These are phyloP conservation scores for Licmophora abbreviata DNA, from an alignment of 108 stramenopile species.

Conservation along the genomic window DNA sequence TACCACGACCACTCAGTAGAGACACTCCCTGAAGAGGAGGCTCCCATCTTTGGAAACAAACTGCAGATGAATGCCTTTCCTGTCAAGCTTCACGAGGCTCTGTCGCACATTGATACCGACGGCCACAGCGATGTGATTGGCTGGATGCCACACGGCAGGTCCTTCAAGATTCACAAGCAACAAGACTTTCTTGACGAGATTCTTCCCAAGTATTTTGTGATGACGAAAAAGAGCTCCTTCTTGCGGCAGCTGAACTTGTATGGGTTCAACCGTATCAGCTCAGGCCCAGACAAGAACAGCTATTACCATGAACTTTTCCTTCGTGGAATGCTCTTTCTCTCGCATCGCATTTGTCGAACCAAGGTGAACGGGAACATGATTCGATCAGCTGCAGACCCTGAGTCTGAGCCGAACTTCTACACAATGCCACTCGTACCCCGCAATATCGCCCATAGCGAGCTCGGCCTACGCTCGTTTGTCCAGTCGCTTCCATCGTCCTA, in stretches of 20 bases:
- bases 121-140: constrained; percentile 57
- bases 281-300: constrained; percentile 55
- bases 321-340: constrained; percentile 56
- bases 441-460: background rate
- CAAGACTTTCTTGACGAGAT: constrained; percentile 58
- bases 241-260: constrained; percentile 84
- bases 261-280: constrained; percentile 63
- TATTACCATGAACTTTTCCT: constrained; percentile 84
- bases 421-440: constrained; percentile 31
- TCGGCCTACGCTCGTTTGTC: background rate
- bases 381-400: constrained; percentile 72
- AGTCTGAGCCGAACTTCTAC: constrained; percentile 63
- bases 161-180: constrained; percentile 62
- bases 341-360: constrained; percentile 54
- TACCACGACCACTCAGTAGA: constrained; percentile 41
- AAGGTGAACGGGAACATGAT: constrained; percentile 82
- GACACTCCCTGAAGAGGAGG: constrained; percentile 12
- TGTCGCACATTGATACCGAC: constrained; percentile 53
- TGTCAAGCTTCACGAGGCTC: constrained; percentile 62
- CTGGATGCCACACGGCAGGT: constrained; percentile 75
- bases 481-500: background rate
- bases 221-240: constrained; percentile 79
- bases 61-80: constrained; percentile 62
- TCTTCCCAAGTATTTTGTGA: constrained; percentile 81
- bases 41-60: constrained; percentile 19